Conservation (phyloP, 1,139 yeast genomes). For the Maudiozyma humilis region DNA sequence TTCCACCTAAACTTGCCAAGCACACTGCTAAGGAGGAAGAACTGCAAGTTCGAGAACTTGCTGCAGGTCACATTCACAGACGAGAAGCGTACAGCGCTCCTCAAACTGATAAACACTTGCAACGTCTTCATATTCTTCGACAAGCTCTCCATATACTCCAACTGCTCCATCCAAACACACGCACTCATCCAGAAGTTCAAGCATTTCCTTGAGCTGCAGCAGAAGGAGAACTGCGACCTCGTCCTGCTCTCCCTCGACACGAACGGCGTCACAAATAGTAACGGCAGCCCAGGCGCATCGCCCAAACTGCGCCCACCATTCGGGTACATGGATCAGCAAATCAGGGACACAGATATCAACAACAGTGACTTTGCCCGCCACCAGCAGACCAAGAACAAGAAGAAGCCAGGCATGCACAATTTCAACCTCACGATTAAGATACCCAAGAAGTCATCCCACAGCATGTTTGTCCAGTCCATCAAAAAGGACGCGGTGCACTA, state of each 20-base stretch:
- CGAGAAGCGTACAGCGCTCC: conserved; percentile 31
- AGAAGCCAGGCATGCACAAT: conserved; percentile 4
- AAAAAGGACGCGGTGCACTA: conserved; percentile 35
- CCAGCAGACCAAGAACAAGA: neutral
- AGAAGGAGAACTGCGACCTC: neutral
- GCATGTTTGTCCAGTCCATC: conserved; percentile 32
- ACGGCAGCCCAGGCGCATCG: neutral
- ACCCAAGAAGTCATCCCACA: conserved; percentile 19
- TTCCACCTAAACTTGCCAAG: conserved; percentile 43
- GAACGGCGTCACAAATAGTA: neutral
- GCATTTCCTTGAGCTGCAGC: conserved; percentile 17
- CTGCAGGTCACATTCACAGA: conserved; percentile 23
- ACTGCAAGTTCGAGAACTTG: conserved; percentile 44
- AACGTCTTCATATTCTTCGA: conserved; percentile 26
- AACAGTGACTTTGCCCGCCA: neutral
- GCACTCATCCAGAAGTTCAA: conserved; percentile 19
- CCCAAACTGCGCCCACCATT: neutral
- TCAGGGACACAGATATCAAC: neutral
- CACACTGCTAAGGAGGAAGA: conserved; percentile 57
- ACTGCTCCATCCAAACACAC: conserved; percentile 20
- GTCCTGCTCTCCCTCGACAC: conserved; percentile 4
- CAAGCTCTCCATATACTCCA: conserved; percentile 22
- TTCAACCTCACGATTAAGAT: conserved; percentile 22
- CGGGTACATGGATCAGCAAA: neutral
- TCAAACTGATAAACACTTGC: conserved; percentile 17